phyloP scores from a whole-genome alignment of 176 grass and related monocot genomes.

The Ananas comosus region DNA sequence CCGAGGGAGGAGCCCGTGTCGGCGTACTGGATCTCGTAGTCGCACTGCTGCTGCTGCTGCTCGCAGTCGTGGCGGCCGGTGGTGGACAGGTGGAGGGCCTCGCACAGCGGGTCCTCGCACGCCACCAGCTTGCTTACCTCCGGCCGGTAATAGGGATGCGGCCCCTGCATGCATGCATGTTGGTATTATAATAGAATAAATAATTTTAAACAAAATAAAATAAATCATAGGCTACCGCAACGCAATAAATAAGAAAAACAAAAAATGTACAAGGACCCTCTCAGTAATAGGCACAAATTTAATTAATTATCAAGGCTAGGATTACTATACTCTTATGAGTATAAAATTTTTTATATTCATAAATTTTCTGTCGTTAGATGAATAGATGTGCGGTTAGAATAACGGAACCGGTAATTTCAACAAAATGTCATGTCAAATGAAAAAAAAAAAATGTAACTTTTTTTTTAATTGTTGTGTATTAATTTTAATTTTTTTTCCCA shows the following conservation, averaged over 20 bases:
- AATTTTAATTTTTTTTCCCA: too few species aligned
- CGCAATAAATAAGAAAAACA: neutral
- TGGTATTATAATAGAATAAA: neutral
- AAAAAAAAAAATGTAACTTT: too few species aligned
- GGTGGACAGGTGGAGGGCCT: conserved; percentile 23
- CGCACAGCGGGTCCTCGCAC: conserved; percentile 54
- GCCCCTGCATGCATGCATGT: conserved; percentile 50
- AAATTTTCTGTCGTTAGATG: too few species aligned
- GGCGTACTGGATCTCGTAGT: conserved; percentile 80
- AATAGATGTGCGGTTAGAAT: too few species aligned
- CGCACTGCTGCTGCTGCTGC: conserved; percentile 38
- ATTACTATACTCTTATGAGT: too few species aligned
- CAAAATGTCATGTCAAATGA: too few species aligned
- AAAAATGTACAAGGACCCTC: too few species aligned
- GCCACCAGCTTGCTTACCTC: conserved; percentile 41
- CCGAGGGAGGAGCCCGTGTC: conserved; percentile 72
- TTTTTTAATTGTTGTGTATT: too few species aligned
- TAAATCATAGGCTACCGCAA: conserved; percentile 1
- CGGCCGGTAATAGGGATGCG: conserved; percentile 52
- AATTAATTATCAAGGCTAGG: too few species aligned
- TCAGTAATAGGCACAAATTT: too few species aligned
- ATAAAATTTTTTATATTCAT: too few species aligned
- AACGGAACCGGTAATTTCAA: too few species aligned
- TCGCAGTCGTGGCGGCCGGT: conserved; percentile 30
- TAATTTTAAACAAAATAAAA: neutral